Base-by-base conservation (phyloP, 805 yeast species). In the Yarrowia osloensis region DNA sequence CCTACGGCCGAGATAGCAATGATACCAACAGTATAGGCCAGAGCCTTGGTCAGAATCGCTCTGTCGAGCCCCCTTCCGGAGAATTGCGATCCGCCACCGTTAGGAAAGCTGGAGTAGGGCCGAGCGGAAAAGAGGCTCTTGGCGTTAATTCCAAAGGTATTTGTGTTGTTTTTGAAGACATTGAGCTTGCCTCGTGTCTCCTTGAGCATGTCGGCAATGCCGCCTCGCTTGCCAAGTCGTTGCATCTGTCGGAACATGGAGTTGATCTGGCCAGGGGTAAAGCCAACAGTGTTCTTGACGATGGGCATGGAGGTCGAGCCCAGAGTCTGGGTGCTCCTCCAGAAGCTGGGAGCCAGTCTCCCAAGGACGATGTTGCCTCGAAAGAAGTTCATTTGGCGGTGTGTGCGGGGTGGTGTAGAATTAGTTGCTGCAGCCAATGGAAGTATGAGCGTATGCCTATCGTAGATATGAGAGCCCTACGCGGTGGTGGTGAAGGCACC, bases 221-320 rank as follows among this genome's bases (percentile, higher is more conserved):
- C 63, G 17, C 63, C 63, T 40, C 49, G 63, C 28, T 57, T 57
- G 2, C 63, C 63, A 3, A 57, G 63, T 9, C 63, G 49, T 15
- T 57, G 47, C 63, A 57, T 57, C 37, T 57, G 63, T 21, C 35
- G 24, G 26, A 57, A 40, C 63, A 57, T 57, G 63, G 24, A 40
- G 44, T 44, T 44, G 47, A 57, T 39, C 28, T 57, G 49, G 26
- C 63, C 49, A 28, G 63, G 63, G 28, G 47, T 26, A 19, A 37
- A 37, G 4, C 49, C 37, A 9, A 57, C 19, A 1, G 11, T 4
- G 8, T 26, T 39, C 49, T 57, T 26, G 19, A 57, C 63, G 13
- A 57, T 19, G 9, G 49, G 49, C 9, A 2, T 26, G 28, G 63
- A 28, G 9, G 29, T 6, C 19, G 37, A 15, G 0, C 61, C 49